Evolutionary conservation across 176 grass and related monocot genomes (phyloP), one percentile per base, ranked within the genome.

Genomic region (Hsuehochloa calcarea): DNA sequence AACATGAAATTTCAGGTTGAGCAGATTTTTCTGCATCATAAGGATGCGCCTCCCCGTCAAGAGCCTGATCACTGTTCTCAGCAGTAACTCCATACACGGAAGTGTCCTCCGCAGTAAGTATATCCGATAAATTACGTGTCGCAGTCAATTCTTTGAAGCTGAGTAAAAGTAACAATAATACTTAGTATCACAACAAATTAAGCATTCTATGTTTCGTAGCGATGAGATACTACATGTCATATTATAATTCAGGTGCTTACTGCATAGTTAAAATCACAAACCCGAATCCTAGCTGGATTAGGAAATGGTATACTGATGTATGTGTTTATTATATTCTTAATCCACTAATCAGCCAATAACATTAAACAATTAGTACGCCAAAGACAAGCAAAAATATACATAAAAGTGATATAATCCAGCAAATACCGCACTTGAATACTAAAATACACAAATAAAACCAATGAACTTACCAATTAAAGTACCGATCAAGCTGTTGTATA

Each of bases 401-500:
- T 20, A 51, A 44, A 83, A 46, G 29, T 35, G n/a, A 52, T n/a
- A 31, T 8, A 20, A 63, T 6, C 4, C 31, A 68, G 60, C 40
- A 22, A 43, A 92, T 10, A 39, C 27, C 4, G 22, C 37, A 86
- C 3, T 63, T 16, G 50, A 61, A 79, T 26, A 58, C 7, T 63
- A 73, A 78, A 54, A 25, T 23, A 26, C 0, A 40, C 26, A 74
- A 74, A 75, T 11, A 83, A 46, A 31, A 17, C 8, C 0, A 78
- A 61, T 67, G 31, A 77, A 56, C 55, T 63, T 79, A 99, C 96
- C 96, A 99, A 84, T 99, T 96, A 86, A 87, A 94, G 85, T 99
- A 99, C 35, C 96, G 96, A 89, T 99, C 96, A 84, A 99, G 89
- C 85, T 99, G 96, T 74, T 89, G 88, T 76, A 99, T 94, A 64